Evolutionary conservation across 1,139 yeast species (phyloP), one percentile per base, ranked within the genome.

Genomic region (Geotrichum citri-aurantii): DNA sequence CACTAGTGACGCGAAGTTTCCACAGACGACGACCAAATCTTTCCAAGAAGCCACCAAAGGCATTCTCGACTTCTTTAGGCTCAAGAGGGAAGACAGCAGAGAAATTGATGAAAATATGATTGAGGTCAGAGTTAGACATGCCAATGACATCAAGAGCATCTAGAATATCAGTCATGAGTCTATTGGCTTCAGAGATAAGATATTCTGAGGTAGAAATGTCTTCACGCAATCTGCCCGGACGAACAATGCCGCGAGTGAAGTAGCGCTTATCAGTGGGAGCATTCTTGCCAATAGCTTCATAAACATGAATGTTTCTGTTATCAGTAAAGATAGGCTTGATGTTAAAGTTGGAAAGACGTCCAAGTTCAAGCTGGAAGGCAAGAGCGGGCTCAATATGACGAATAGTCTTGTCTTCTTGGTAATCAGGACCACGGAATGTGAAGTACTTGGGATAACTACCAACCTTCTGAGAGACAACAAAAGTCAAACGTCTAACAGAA

Each of bases 371-470:
- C 78, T 93, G 99, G 87, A 86, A 93, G 59, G 99, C 99, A 69
- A 93, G 80, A 50, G 99, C 97, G 33, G 99, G 99, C 75, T 93
- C 99, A 69, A 93, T 90, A 72, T 93, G 97, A 78, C 99, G 92
- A 73, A 93, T 89, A 40, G 92, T 92, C 76, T 86, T 84, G 77
- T 93, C 96, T 65, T 77, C 80, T 47, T 58, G 62, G 73, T 88
- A 93, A 46, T 81, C 81, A 54, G 96, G 96, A 62, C 95, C 96
- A 68, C 89, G 88, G 81, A 88, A 95, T 48, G 99, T 93, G 77
- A 86, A 95, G 78, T 93, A 93, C 74, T 88, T 88, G 67, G 99
- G 99, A 76, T 93, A 91, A 53, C 86, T 74, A 65, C 98, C 98
- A 68, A 85, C 83, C 56, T 80, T 82, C 71, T 86, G 84, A 62